These are phyloP conservation scores for Grigorovia jiainica DNA, from an alignment of 805 yeast genomes.

Conservation along the genomic window DNA sequence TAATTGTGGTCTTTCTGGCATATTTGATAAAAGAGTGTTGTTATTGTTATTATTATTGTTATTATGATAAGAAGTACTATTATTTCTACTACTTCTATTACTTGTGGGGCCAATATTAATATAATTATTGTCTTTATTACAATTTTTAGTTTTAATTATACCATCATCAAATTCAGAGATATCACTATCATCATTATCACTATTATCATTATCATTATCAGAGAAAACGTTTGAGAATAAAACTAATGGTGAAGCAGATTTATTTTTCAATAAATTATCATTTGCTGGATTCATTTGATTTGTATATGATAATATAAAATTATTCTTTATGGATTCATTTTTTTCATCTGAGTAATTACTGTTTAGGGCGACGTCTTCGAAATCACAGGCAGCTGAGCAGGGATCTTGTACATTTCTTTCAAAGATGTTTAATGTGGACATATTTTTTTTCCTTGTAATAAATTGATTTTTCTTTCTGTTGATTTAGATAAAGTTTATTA, in stretches of 20 bases:
- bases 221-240: slow-evolving; percentile 1
- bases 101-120: not conserved
- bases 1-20: not conserved
- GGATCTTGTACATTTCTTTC: slow-evolving; percentile 24
- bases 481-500: no score
- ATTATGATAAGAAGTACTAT: not conserved
- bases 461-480: not conserved
- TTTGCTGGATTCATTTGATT: not conserved
- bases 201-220: slow-evolving; percentile 1
- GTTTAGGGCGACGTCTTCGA: slow-evolving; percentile 6
- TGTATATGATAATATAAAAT: not conserved
- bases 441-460: no score
- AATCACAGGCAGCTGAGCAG: slow-evolving; percentile 21
- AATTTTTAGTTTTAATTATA: not conserved
- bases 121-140: not conserved
- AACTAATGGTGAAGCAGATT: not conserved
- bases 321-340: not conserved
- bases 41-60: not conserved
- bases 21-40: not conserved
- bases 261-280: no score
- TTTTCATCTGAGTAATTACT: no score
- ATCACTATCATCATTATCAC: not conserved
- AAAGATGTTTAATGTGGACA: slow-evolving; percentile 12
- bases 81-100: not conserved
- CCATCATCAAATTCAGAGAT: not conserved